Base-by-base conservation (phyloP, 192 early-diverging fungal species). In the Gryganskiella cystojenkinii region DNA sequence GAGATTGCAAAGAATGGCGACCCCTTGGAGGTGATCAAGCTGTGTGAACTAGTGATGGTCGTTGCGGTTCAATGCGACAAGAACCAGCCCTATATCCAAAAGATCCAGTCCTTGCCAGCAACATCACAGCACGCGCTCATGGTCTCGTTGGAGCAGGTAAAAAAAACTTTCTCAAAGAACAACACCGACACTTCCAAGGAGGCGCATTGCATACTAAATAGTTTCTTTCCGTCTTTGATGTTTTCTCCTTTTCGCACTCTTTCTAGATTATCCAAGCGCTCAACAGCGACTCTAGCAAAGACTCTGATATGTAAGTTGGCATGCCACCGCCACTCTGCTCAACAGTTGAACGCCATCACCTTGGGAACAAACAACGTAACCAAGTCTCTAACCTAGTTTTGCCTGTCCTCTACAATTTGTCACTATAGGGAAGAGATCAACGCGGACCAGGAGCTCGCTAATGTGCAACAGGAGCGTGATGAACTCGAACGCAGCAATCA, bases 141-240 rank as follows among this genome's bases (percentile, higher is more conserved):
- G 98, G 81, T 95, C 4, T 89, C 90, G 10, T 94, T 99, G 59
- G 98, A 98, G 80, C 83, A 85, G 71, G 92, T 94, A 80, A 34
- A 75, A 44, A 3, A 37, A n/a, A n/a, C n/a, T n/a, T n/a, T n/a
- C n/a, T n/a, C n/a, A n/a, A n/a, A n/a, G n/a, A n/a, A n/a, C n/a
- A n/a, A n/a, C n/a, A n/a, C n/a, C n/a, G n/a, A n/a, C n/a, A n/a
- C n/a, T n/a, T n/a, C n/a, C n/a, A n/a, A n/a, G n/a, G n/a, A n/a
- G n/a, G n/a, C n/a, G n/a, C n/a, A n/a, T 33, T 61, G 7, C 42
- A 3, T 54, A 51, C 45, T 45, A 30, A 22, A 9, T 10, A 34
- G 11, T 55, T 31, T 56, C 7, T 33, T 31, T 56, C 17, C 28
- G 54, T 37, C 54, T 3, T 61, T 43, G n/a, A n/a, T n/a, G n/a